Conservation (phyloP, 441 rosid genomes). For the Pelargonium citronellum region DNA sequence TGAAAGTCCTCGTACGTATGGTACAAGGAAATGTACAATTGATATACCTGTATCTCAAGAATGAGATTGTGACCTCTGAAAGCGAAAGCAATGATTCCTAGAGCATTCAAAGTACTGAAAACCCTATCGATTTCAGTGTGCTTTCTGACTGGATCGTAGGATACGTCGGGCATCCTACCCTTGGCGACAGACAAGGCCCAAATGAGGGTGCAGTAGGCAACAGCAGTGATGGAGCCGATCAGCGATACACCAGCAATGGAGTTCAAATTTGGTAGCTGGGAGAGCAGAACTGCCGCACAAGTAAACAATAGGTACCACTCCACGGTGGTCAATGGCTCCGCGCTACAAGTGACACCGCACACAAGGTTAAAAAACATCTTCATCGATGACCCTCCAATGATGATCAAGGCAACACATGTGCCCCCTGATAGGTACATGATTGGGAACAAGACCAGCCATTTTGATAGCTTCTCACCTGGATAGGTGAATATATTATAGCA, state of each 20-base stretch:
- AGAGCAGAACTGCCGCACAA: slow-evolving; percentile 75
- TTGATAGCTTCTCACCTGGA: slow-evolving; percentile 66
- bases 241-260: slow-evolving; percentile 95
- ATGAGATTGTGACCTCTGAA: slow-evolving; percentile 88
- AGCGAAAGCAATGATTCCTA: slow-evolving; percentile 86
- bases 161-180: slow-evolving; percentile 64
- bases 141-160: slow-evolving; percentile 61
- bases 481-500: background rate
- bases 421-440: slow-evolving; percentile 91
- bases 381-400: slow-evolving; percentile 91
- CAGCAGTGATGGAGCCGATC: slow-evolving; percentile 86
- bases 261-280: slow-evolving; percentile 95
- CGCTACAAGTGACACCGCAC: slow-evolving; percentile 61
- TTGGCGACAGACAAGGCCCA: slow-evolving; percentile 95
- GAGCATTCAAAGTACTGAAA: slow-evolving; percentile 77
- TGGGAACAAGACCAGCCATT: slow-evolving; percentile 86
- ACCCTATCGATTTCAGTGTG: slow-evolving; percentile 52
- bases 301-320: slow-evolving; percentile 97
- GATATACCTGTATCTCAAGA: slow-evolving; percentile 77
- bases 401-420: slow-evolving; percentile 82
- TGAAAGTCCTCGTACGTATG: too few species aligned
- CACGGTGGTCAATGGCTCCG: slow-evolving; percentile 65
- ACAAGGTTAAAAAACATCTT: slow-evolving; percentile 86
- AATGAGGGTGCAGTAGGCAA: slow-evolving; percentile 86
- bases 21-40: background rate